Evolutionary conservation across 352 stramenopile genomes (phyloP).

Genomic region (Lagenidium sp.): DNA sequence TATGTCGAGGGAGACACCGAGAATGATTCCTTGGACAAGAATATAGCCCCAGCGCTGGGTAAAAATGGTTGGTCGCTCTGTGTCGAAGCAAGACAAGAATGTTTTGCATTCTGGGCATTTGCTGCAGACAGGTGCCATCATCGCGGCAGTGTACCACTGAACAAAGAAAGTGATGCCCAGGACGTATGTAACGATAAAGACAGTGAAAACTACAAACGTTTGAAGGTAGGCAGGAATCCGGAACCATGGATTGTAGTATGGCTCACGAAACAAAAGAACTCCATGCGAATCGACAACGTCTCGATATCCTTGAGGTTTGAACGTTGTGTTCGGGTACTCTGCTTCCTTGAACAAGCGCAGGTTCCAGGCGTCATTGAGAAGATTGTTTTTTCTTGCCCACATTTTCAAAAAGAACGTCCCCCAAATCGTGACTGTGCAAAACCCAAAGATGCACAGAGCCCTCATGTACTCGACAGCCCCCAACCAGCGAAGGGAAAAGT

Average conservation of each 20-base stretch:
- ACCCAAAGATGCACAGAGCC: conserved; percentile 69
- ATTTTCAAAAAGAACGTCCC: conserved; percentile 69
- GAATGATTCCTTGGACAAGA: conserved; percentile 66
- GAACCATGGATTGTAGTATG: conserved; percentile 74
- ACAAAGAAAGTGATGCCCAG: conserved; percentile 80
- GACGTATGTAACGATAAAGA: conserved; percentile 77
- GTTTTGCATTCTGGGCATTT: conserved; percentile 62
- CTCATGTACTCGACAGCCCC: conserved; percentile 74
- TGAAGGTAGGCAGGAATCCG: conserved; percentile 75
- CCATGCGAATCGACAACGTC: conserved; percentile 72
- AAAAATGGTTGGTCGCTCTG: conserved; percentile 57
- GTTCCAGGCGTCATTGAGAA: conserved; percentile 80
- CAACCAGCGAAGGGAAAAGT: conserved; percentile 62
- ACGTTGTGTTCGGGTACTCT: conserved; percentile 74
- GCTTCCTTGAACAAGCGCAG: conserved; percentile 80
- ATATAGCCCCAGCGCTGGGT: conserved; percentile 79
- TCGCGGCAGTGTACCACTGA: conserved; percentile 81
- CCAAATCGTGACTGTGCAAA: conserved; percentile 66
- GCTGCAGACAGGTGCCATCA: conserved; percentile 76
- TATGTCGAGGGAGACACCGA: conserved; percentile 77
- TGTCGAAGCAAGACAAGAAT: conserved; percentile 81
- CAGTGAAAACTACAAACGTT: conserved; percentile 66
- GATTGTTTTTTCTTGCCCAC: conserved; percentile 70
- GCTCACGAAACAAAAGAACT: conserved; percentile 64
- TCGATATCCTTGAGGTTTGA: conserved; percentile 62